Percentiles rank a stretch among this genome's conserved stretches.
These are phyloP conservation scores for Lachnellula hyalina DNA, from an alignment of 2,329 filamentous ascomycete genomes.

Conservation along the genomic window DNA sequence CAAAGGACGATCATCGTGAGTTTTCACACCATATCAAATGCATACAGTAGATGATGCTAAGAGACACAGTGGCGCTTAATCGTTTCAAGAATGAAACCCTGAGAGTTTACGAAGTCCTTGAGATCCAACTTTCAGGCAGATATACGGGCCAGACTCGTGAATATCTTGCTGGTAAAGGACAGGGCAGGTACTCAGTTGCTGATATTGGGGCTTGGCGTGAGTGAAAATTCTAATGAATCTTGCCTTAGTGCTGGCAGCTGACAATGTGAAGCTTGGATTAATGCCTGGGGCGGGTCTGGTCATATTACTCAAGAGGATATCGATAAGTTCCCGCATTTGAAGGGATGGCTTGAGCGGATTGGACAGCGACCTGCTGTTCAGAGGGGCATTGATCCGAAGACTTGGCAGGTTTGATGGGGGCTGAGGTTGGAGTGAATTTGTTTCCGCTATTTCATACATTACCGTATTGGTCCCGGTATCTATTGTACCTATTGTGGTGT, in stretches of 20 bases:
- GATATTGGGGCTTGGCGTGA: constrained; percentile 46
- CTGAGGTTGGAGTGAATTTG: neutral
- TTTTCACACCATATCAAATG: neutral
- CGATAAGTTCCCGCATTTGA: constrained; percentile 43
- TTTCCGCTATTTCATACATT: too few relatives aligned
- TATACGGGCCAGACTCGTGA: constrained; percentile 44
- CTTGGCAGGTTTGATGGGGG: constrained; percentile 18
- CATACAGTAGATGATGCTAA: neutral
- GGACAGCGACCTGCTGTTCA: constrained; percentile 25
- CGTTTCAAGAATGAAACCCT: constrained; percentile 48
- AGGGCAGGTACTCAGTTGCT: constrained; percentile 49
- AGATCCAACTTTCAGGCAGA: constrained; percentile 47
- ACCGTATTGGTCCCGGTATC: too few relatives aligned
- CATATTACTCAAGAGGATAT: constrained; percentile 43
- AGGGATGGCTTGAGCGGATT: constrained; percentile 49
- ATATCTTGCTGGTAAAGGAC: constrained; percentile 47
- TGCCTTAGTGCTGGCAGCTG: neutral
- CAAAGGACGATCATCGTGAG: constrained; percentile 1
- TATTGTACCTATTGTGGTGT: too few relatives aligned
- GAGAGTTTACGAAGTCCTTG: constrained; percentile 49
- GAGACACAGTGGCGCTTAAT: constrained; percentile 37
- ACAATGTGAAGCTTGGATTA: constrained; percentile 37
- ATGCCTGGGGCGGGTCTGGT: constrained; percentile 38
- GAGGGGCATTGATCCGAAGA: constrained; percentile 33
- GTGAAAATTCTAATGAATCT: neutral